These are phyloP conservation scores for Forsythia viridissima DNA, from an alignment of 257 asterid genomes.

Conservation along the genomic window DNA sequence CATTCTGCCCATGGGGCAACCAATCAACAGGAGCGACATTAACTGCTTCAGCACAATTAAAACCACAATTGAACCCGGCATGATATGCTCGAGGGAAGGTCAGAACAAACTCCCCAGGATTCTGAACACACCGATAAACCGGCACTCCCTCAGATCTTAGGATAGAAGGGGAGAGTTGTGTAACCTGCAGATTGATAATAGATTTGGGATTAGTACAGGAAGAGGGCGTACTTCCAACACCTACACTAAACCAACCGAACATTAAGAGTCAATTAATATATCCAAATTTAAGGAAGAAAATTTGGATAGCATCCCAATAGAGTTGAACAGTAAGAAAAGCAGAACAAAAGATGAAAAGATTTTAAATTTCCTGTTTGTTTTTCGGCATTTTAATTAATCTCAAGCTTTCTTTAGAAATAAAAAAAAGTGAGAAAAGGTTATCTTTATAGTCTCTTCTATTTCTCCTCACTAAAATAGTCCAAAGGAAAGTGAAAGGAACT, in stretches of 20 bases:
- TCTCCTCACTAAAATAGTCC: not conserved
- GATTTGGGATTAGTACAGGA: constrained; percentile 9
- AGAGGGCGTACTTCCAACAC: not conserved
- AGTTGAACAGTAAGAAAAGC: not conserved
- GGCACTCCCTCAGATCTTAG: constrained; percentile 83
- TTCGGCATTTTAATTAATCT: not conserved
- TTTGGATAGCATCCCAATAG: not conserved
- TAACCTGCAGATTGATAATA: constrained; percentile 60
- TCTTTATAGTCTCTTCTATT: not conserved
- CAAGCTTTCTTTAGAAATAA: not conserved
- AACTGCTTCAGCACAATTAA: constrained; percentile 99
- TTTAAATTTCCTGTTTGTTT: not conserved
- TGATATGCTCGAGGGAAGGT: constrained; percentile 99
- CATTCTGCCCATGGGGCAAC: constrained; percentile 97
- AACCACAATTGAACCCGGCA: constrained; percentile 96
- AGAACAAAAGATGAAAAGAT: not conserved
- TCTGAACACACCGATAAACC: constrained; percentile 90
- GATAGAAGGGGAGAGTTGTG: constrained; percentile 92
- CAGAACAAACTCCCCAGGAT: constrained; percentile 91
- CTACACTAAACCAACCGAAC: constrained; percentile 21
- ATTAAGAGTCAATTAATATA: not conserved
- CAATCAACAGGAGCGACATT: constrained; percentile 99
- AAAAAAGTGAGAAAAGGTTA: not conserved
- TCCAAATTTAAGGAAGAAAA: not conserved
- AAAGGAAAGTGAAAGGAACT: not conserved